A percentile compares a stretch with the other conserved stretches of the same genome.
phyloP scores from a whole-genome alignment of 345 rosid species.

The Chamaenerion angustifolium region DNA sequence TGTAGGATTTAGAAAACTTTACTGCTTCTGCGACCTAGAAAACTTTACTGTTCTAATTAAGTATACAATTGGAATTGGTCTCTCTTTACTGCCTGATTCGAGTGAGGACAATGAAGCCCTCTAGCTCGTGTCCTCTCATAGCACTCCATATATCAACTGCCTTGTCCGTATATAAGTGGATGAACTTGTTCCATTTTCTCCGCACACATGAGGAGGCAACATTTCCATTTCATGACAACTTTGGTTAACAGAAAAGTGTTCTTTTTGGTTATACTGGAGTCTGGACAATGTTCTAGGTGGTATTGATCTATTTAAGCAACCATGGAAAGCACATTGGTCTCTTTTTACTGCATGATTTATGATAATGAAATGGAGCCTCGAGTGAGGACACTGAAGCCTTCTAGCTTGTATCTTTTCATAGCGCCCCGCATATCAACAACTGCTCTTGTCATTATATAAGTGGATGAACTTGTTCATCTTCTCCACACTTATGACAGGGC shows the following conservation, averaged over 20 bases:
- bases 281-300: too few species aligned
- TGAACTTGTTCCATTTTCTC: too few species aligned
- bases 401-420: conserved; percentile 58
- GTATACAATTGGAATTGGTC: too few species aligned
- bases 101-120: conserved; percentile 48
- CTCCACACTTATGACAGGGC: too few species aligned
- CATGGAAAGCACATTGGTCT: background rate
- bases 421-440: too few species aligned
- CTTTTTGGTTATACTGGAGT: too few species aligned
- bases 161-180: conserved; percentile 5
- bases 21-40: background rate
- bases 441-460: conserved; percentile 18
- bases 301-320: too few species aligned
- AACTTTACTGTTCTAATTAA: too few species aligned
- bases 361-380: conserved; percentile 24
- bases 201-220: too few species aligned
- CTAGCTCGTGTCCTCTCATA: conserved; percentile 60
- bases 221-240: background rate
- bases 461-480: too few species aligned
- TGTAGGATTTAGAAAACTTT: too few species aligned
- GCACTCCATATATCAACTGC: conserved; percentile 41
- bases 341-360: background rate
- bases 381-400: conserved; percentile 47
- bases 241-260: too few species aligned
- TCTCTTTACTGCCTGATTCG: conserved; percentile 10